A percentile compares a stretch with the other conserved stretches of the same genome.
Conservation (phyloP, 2,329 filamentous ascomycete genomes). For the Trichoderma brevicompactum region DNA sequence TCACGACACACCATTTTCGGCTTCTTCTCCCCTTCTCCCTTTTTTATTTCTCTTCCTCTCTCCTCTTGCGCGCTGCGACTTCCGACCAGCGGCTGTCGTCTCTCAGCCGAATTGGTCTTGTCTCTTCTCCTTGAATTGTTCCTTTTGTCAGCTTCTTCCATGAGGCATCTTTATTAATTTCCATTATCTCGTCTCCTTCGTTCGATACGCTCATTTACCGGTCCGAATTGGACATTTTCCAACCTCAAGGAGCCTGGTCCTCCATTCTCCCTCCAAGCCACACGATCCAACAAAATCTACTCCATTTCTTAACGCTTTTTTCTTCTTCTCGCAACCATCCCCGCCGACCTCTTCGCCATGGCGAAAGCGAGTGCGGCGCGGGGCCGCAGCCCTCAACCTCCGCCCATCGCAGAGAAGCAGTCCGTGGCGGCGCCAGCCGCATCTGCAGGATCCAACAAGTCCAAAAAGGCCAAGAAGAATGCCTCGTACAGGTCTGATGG, state of each 20-base stretch:
- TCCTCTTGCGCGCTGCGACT: constrained; percentile 25
- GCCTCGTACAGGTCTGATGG: constrained; percentile 75
- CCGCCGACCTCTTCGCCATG: constrained; percentile 37
- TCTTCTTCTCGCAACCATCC: background rate
- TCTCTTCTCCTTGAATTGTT: constrained; percentile 25
- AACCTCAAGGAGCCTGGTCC: constrained; percentile 3
- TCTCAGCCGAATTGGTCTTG: constrained; percentile 25
- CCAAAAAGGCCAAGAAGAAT: constrained; percentile 45
- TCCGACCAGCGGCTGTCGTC: constrained; percentile 23
- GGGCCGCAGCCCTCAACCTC: constrained; percentile 45
- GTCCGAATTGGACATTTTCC: constrained; percentile 24
- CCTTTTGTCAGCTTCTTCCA: constrained; percentile 24
- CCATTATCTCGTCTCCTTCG: constrained; percentile 26
- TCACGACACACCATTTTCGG: constrained; percentile 26
- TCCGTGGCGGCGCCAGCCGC: constrained; percentile 23
- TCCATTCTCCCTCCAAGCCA: background rate
- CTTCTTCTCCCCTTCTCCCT: constrained; percentile 30
- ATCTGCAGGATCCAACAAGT: constrained; percentile 35
- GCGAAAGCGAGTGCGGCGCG: constrained; percentile 42
- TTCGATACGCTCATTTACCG: constrained; percentile 30
- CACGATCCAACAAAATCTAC: background rate
- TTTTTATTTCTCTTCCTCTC: constrained; percentile 32
- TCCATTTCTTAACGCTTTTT: background rate
- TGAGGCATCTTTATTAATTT: constrained; percentile 30
- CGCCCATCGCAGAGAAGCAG: constrained; percentile 34